Base-by-base conservation (phyloP, 148 eudicot genomes). In the Rhododendron kiyosumense region DNA sequence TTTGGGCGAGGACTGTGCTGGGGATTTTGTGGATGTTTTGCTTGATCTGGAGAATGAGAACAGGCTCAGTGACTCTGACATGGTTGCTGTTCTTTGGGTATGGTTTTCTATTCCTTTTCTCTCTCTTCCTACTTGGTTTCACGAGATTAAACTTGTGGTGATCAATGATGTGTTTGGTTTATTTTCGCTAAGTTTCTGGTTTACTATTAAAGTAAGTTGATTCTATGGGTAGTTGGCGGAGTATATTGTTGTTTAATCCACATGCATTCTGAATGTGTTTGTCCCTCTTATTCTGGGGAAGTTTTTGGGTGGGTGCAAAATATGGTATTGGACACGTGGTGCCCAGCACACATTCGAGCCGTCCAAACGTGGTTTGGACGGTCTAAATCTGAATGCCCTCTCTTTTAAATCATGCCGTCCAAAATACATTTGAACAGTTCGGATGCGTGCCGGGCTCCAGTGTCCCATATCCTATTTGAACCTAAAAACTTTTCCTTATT, bases 61-160 rank as follows among this genome's bases (percentile, higher is more conserved):
- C n/a, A 89, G 78, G 86, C 91, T 97, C 14, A 79, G 49, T 61
- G 93, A 95, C 30, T 87, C 93, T 83, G 99, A 97, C 43, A 93
- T 94, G 96, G 91, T 97, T 84, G 99, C 99, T 52, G 96, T 95
- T 81, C 95, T 97, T 11, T 97, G 99, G 99, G 99, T 97, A 95
- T 85, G 78, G 78, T 71, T 76, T 10, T 73, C 4, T 48, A 43
- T 6, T 26, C 4, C 38, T 36, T 36, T 36, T 36, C 38, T 36
- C 3, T 34, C 38, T 2, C 38, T 36, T 36, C 3, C 38, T 36
- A 3, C 2, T 3, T 69, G 48, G 1, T n/a, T 1, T 69, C 75
- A 12, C 17, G 18, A 26, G 71, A 24, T 65, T 65, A n/a, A 65
- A 65, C 28, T 65, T 24, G 30, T 65, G 5, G 0, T 67, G 9